Evolutionary conservation across 2,329 filamentous ascomycete genomes (phyloP), one percentile per base, ranked within the genome.

Genomic region (Pseudonectria foliicola): DNA sequence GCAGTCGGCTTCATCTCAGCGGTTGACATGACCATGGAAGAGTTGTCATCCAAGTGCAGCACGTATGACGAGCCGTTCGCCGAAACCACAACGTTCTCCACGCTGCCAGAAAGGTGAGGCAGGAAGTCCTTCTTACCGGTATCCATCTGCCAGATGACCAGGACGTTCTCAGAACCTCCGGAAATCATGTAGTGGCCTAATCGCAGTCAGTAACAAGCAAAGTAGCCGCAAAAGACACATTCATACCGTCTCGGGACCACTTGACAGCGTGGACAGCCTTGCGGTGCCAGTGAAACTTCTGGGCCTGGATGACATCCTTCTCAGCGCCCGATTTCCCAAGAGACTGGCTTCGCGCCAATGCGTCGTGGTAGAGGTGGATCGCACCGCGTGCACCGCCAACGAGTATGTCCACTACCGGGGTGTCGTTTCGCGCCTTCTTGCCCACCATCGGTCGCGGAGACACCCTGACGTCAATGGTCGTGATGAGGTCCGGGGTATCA

Each of bases 111-210:
- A 38, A 98, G 71, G 71, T 96, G 88, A n/a, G 92, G 92, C 18
- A 98, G 67, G 53, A 82, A 86, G 54, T 92, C 83, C 52, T 78
- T 79, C 55, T 82, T 82, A 43, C 80, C 80, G 1, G 90, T 95
- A 47, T 93, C 85, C 38, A 95, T 69, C 61, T 98, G 92, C 89
- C 89, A 96, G 23, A 95, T 67, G 7, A 95, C 85, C 27, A 98
- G 69, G 13, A 87, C 84, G 7, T 87, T 89, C 62, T 98, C 92
- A 14, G 80, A 78, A 23, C 92, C 92, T 54, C 92, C 92, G 37
- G 92, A 96, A 34, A 98, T 81, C 39, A 98, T 64, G 59, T 98
- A 98, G 55, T 95, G 88, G 33, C 86, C 85, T 92, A 47, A 11
- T 7, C 32, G 29, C 31, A 30, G 51, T 66, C 42, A 66, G 65